Evolutionary conservation across 2,329 filamentous ascomycete genomes (phyloP), one percentile per base, ranked within the genome.

Genomic region (Colletotrichum viniferum): DNA sequence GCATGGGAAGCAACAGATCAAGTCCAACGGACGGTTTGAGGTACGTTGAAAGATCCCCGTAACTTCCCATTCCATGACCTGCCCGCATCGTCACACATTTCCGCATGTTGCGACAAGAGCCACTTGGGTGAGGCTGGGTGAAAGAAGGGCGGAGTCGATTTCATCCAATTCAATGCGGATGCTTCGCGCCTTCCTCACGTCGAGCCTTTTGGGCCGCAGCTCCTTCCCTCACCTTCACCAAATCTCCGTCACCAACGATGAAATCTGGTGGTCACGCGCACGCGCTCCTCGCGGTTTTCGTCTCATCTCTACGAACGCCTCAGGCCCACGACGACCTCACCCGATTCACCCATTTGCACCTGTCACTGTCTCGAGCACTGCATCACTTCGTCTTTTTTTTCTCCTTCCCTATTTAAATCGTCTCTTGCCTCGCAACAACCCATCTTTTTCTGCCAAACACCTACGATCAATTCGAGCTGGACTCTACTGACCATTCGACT

Each of bases 21-120:
- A 78, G 77, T 62, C 77, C 77, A 10, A 72, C 73, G 8, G 77
- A 76, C 28, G 73, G 66, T 9, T 38, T 77, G 36, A 77, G 76
- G 77, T 78, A 72, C 34, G 77, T 77, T 18, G 14, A 58, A 24
- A 36, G 26, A 13, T 21, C 16, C 16, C 30, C 26, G 16, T 26
- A 8, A n/a, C 14, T 7, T 16, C 16, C n/a, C 24, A 43, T 4
- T 18, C 7, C 32, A 18, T 4, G 8, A 16, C 34, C 8, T 38
- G 10, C n/a, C 34, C 30, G 7, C 61, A 26, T 21, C 32, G 21
- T 21, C 32, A 18, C 32, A 4, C 4, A 28, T 5, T 38, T 38
- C 16, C 8, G 2, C 28, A 24, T 6, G 13, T 21, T 18, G 10
- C n/a, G 8, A 18, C 7, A 30, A 7, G 58, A 8, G n/a, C 4